Percentiles rank a stretch among this genome's conserved stretches.
phyloP scores from a whole-genome alignment of 257 asterid species.

The Jacaranda copaia region DNA sequence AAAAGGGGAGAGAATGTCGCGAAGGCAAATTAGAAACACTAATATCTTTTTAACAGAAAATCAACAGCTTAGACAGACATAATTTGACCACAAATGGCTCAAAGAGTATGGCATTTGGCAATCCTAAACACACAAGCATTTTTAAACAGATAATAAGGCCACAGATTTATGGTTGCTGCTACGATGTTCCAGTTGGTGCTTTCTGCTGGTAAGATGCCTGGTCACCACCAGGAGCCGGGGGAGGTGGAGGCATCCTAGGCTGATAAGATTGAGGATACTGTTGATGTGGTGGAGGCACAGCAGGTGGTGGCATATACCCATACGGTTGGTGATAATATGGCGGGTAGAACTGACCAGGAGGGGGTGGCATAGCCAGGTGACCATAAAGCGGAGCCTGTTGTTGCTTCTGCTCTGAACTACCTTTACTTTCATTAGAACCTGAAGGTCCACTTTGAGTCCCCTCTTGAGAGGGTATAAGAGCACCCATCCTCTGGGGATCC shows the following conservation, averaged over 20 bases:
- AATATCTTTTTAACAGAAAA: background rate
- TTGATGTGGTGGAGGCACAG: constrained; percentile 67
- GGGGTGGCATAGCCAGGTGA: constrained; percentile 66
- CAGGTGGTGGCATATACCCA: constrained; percentile 74
- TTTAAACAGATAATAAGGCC: background rate
- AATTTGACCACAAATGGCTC: background rate
- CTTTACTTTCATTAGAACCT: constrained; percentile 61
- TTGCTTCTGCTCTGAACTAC: constrained; percentile 46
- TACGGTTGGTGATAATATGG: constrained; percentile 61
- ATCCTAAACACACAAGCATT: constrained; percentile 16
- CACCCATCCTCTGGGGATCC: constrained; percentile 99
- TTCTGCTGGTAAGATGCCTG: constrained; percentile 55
- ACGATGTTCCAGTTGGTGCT: constrained; percentile 45
- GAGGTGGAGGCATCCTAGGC: constrained; percentile 56
- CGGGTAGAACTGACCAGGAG: constrained; percentile 78
- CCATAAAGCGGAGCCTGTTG: constrained; percentile 54
- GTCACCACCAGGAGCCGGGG: constrained; percentile 53
- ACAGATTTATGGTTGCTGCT: constrained; percentile 29
- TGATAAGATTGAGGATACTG: constrained; percentile 64
- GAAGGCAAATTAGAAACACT: background rate
- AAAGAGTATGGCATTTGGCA: background rate
- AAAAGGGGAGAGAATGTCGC: background rate
- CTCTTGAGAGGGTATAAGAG: constrained; percentile 72
- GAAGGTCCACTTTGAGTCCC: constrained; percentile 67
- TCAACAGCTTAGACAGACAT: constrained; percentile 5